Evolutionary conservation across 345 rosid genomes (phyloP), one percentile per base, ranked within the genome.

Genomic region (Erodium maritimum): DNA sequence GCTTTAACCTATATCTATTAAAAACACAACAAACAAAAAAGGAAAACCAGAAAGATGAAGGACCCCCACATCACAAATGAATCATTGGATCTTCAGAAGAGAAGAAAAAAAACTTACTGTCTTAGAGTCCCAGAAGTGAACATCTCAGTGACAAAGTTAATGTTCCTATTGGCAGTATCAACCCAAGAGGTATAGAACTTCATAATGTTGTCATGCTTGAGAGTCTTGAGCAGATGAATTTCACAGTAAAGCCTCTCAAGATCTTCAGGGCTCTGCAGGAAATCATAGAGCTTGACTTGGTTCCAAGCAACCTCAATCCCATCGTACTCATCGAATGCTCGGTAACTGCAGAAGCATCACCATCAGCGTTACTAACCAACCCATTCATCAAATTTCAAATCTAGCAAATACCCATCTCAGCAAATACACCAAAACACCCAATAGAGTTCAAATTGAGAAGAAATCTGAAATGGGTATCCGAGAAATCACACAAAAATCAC

Each of bases 271-370:
- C 91, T 84, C 59, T 83, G 95, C 52, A 89, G 56, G 81, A 88
- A 89, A 77, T 89, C 95, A 65, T 81, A 79, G 58, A 93, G 91
- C 81, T 87, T 93, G 72, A 93, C 95, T 70, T 89, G 99, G 69
- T 93, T 93, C 99, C 99, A 93, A 67, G 99, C 99, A 71, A 93
- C 94, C 68, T 93, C 96, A 71, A 85, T 85, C 59, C 96, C 96
- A 57, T 80, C 81, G 61, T 83, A 93, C 78, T 93, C 95, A 75
- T 89, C 96, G 77, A 89, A 86, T 66, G 85, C 99, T 72, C 84
- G 81, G 45, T 93, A 93, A 56, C 99, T 93, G 85, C 65, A 59
- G 24, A 65, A 76, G 66, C 61, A 66, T n/a, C 24, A 58, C 48
- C 65, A 73, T 23, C 58, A 74, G 42, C 57, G 57, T 66, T n/a